Evolutionary conservation across 148 eudicot genomes (phyloP).

Genomic region (Spergularia marina): DNA sequence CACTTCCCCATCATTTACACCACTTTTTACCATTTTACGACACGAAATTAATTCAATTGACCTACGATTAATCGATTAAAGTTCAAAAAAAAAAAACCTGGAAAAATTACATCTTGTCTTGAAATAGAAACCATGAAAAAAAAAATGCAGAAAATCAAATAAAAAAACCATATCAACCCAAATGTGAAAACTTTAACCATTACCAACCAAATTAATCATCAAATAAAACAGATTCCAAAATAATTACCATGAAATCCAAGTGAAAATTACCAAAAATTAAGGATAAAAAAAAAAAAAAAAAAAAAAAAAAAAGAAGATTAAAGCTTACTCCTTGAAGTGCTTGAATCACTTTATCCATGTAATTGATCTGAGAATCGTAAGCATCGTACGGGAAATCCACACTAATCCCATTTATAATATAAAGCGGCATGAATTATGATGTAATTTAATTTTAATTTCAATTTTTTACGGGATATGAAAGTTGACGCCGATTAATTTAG

Average conservation of each 20-base stretch:
- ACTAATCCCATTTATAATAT: conserved; percentile 75
- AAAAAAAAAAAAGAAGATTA: background rate
- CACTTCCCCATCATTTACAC: background rate
- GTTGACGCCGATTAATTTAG: background rate
- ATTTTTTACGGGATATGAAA: background rate
- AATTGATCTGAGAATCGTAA: conserved; percentile 85
- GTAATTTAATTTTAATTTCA: background rate
- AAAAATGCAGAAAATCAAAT: background rate
- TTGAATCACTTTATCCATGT: conserved; percentile 96
- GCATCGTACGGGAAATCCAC: conserved; percentile 94
- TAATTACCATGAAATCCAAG: background rate
- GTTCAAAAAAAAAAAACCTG: too few relatives aligned
- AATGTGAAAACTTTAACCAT: background rate
- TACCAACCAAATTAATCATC: background rate
- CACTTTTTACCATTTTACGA: background rate
- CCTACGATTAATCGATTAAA: background rate
- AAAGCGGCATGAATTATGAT: conserved; percentile 56
- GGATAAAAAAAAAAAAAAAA: background rate
- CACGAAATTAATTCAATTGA: background rate
- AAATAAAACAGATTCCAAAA: background rate
- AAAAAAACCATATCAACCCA: background rate
- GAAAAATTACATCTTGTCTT: background rate
- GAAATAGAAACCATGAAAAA: background rate
- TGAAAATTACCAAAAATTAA: background rate
- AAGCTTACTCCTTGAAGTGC: conserved; percentile 72